Evolutionary conservation across 2,329 filamentous ascomycete species (phyloP), one percentile per base, ranked within the genome.

Genomic region (Diplodia intermedia): DNA sequence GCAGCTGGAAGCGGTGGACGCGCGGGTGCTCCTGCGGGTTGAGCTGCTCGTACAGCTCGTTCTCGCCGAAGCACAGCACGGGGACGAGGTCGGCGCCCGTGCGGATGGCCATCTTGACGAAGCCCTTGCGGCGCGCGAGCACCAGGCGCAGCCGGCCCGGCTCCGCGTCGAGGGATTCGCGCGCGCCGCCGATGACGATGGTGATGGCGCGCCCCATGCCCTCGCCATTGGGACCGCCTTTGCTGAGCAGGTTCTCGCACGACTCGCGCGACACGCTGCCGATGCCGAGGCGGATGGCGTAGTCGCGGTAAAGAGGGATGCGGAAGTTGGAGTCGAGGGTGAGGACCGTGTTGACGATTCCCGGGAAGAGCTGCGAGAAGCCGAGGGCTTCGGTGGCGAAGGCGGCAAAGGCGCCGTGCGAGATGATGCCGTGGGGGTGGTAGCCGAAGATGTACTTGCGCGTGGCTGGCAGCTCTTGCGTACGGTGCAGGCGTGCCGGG

Each of bases 371-470:
- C 67, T 91, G 88, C 0, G 88, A 86, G 78, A 97, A 98, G 0
- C 93, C 93, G 0, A 97, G 85, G 0, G 93, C 93, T 73, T 97
- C 94, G 0, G 94, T 98, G 4, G 86, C 91, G 75, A 98, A 98
- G 5, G 94, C 91, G 5, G 89, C 92, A 82, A 94, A 97, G 0
- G 94, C 94, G n/a, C 94, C 95, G 74, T 97, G 93, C 5, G 91
- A 95, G 75, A 99, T 97, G 79, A 99, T 98, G 29, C 95, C 94
- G 76, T 99, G 95, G 0, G 95, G 95, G 75, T 98, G 95, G 79
- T 98, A 98, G 54, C 94, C 94, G 74, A 99, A 93, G 71, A 99
- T 93, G 81, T 98, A 99, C 80, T 97, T 97, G 70, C 93, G 86
- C 1, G 90, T 93, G 0, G 93, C 86, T 26, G 91, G 87, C 7